phyloP scores from a whole-genome alignment of 2,329 filamentous ascomycete genomes.

The Aschersonia sp. region DNA sequence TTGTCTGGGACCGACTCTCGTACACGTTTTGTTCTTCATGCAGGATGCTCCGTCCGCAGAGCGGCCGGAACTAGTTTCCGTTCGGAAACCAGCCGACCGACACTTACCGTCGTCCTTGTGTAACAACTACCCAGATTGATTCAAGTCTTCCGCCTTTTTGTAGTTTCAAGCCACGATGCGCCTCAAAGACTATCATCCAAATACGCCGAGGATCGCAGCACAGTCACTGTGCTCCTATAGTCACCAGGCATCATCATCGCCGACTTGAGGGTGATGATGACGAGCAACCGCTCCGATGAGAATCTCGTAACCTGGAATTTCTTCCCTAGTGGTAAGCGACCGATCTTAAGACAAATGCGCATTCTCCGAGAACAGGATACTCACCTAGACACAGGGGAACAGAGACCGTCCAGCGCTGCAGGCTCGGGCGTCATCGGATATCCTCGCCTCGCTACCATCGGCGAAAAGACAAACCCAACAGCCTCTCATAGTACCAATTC shows the following conservation, averaged over 20 bases:
- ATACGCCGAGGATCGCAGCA: not conserved
- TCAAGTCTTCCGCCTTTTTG: no score
- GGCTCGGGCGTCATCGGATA: not conserved
- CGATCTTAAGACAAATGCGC: not conserved
- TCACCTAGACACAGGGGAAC: not conserved
- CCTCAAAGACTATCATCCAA: not conserved
- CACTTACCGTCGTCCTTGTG: not conserved
- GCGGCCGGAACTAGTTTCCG: not conserved
- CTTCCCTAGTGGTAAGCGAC: not conserved
- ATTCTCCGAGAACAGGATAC: not conserved
- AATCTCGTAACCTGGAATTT: not conserved
- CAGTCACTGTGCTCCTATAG: no score
- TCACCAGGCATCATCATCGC: not conserved
- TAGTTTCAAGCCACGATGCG: not conserved
- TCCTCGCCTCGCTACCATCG: not conserved
- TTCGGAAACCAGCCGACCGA: not conserved
- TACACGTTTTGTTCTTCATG: not conserved
- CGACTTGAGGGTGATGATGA: not conserved
- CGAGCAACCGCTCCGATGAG: not conserved
- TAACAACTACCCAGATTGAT: no score
- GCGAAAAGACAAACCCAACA: conserved; percentile 15
- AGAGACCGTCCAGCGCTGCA: not conserved
- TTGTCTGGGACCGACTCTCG: not conserved
- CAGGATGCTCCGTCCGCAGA: not conserved
- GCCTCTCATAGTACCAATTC: conserved; percentile 6